phyloP scores from a whole-genome alignment of 352 stramenopile genomes.

The Stephanocyclus meneghinianus region DNA sequence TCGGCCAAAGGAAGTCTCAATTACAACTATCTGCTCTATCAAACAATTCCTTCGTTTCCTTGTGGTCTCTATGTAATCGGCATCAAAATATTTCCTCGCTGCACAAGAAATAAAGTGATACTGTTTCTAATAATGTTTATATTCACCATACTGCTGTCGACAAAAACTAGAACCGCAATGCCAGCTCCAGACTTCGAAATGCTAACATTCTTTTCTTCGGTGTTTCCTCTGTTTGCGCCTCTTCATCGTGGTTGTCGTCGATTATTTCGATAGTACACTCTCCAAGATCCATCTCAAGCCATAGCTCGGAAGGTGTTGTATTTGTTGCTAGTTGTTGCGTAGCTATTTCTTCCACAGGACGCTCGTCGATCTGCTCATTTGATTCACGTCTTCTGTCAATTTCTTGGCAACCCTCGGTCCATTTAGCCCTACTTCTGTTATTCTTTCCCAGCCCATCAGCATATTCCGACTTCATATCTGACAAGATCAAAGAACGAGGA shows the following conservation, averaged over 20 bases:
- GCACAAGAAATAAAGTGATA: too few relatives aligned
- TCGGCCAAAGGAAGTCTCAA: too few relatives aligned
- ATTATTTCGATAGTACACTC: slow-evolving; percentile 20
- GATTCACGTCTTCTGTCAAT: background rate
- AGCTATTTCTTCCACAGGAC: background rate
- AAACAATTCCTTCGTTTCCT: too few relatives aligned
- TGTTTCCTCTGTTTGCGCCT: background rate
- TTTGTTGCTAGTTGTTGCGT: background rate
- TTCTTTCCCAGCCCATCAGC: slow-evolving; percentile 6
- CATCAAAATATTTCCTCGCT: too few relatives aligned
- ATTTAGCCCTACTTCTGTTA: slow-evolving; percentile 23
- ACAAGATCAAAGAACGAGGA: slow-evolving; percentile 13
- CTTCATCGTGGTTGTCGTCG: background rate
- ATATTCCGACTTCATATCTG: slow-evolving; percentile 14
- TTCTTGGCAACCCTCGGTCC: slow-evolving; percentile 14
- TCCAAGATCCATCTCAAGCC: slow-evolving; percentile 44
- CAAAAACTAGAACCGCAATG: slow-evolving; percentile 5
- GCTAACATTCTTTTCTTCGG: slow-evolving; percentile 26
- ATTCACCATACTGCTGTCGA: too few relatives aligned
- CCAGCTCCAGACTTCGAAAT: slow-evolving; percentile 43
- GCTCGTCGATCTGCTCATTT: background rate
- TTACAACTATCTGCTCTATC: too few relatives aligned
- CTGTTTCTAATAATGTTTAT: too few relatives aligned
- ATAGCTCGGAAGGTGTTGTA: slow-evolving; percentile 12
- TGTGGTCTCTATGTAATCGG: too few relatives aligned